phyloP scores from a whole-genome alignment of 2,329 filamentous ascomycete genomes.

The Grosmannia huntii region DNA sequence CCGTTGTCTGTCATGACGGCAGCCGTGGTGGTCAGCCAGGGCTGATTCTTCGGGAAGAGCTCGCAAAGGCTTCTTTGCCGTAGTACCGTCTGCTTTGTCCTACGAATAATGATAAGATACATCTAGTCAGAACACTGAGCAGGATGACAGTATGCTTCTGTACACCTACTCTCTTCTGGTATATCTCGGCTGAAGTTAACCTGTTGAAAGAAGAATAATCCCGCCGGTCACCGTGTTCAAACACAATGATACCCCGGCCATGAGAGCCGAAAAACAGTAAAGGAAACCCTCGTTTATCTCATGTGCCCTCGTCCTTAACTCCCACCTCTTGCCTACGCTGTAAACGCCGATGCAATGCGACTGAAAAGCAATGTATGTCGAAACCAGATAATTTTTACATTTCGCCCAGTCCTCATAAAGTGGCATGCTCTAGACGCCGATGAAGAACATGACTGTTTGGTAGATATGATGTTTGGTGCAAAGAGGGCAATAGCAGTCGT shows the following conservation, averaged over 20 bases:
- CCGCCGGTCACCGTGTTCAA: not conserved
- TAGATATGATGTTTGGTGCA: not conserved
- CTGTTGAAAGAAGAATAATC: not conserved
- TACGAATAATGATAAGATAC: not conserved
- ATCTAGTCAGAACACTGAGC: not conserved
- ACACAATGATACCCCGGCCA: not conserved
- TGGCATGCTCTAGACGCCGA: not conserved
- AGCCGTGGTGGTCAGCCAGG: conserved; percentile 36
- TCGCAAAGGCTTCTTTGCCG: conserved; percentile 14
- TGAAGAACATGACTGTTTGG: not conserved
- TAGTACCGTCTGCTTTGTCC: not conserved
- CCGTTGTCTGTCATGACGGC: conserved; percentile 39
- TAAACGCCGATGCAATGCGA: conserved; percentile 47
- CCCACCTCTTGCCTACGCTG: not conserved
- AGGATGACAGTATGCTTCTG: not conserved
- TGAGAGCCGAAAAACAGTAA: not conserved
- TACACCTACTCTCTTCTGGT: not conserved
- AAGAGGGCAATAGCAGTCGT: not conserved
- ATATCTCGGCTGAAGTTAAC: not conserved
- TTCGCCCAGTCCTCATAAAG: not conserved
- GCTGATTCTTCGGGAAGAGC: conserved; percentile 31
- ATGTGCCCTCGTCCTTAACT: not conserved
- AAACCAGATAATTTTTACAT: conserved; percentile 12
- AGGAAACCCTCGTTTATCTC: not conserved
- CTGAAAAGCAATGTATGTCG: conserved; percentile 29